phyloP scores from a whole-genome alignment of 371 early-diverging fungal genomes.

The Mortierella sp. region DNA sequence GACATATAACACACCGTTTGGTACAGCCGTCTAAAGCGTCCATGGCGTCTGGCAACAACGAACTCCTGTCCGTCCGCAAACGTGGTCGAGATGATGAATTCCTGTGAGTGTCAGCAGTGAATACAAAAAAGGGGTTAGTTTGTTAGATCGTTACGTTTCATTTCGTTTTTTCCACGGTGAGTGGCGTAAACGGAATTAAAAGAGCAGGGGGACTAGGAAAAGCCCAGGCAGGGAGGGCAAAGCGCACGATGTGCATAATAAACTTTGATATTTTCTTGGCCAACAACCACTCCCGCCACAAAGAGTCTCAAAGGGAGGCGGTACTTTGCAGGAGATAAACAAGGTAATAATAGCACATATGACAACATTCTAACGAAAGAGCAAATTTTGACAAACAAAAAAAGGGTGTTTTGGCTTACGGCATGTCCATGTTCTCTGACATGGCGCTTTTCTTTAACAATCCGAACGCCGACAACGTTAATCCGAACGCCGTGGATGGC shows the following conservation, averaged over 20 bases:
- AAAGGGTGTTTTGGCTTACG: slow-evolving; percentile 18
- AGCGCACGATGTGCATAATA: too few species aligned
- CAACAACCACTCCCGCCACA: too few species aligned
- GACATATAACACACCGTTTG: not conserved
- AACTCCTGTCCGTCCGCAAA: slow-evolving; percentile 29
- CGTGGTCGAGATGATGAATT: slow-evolving; percentile 32
- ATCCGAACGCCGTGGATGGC: slow-evolving; percentile 39
- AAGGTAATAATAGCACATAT: too few species aligned
- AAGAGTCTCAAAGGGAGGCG: too few species aligned
- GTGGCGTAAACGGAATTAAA: not conserved
- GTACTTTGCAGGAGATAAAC: too few species aligned
- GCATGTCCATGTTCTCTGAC: slow-evolving; percentile 49
- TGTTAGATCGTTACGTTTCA: too few species aligned
- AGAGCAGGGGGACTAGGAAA: not conserved
- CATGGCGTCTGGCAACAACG: slow-evolving; percentile 39
- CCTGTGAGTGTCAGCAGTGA: slow-evolving; percentile 11
- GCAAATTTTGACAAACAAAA: not conserved
- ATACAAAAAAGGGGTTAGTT: not conserved
- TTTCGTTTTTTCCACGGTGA: too few species aligned
- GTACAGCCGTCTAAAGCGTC: slow-evolving; percentile 35
- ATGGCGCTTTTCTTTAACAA: slow-evolving; percentile 38
- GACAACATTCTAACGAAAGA: not conserved
- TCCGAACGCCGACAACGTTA: slow-evolving; percentile 41
- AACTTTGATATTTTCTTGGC: too few species aligned
- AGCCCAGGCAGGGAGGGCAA: too few species aligned